phyloP scores from a whole-genome alignment of 2,329 filamentous ascomycete species.

The Berkeleyomyces rouxiae region DNA sequence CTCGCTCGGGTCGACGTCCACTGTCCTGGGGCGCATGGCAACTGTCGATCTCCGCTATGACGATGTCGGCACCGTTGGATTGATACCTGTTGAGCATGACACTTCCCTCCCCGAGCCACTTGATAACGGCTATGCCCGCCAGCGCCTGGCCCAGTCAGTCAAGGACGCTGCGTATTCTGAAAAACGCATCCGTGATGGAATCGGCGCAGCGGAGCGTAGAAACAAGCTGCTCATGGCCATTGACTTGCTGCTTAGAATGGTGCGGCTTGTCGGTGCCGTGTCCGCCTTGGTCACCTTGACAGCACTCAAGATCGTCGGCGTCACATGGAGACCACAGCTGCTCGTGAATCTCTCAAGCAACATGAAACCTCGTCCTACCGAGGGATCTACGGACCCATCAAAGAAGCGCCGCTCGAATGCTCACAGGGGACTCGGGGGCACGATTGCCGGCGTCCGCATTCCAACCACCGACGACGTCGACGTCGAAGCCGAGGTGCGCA shows the following conservation, averaged over 20 bases:
- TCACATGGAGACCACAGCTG: conserved; percentile 25
- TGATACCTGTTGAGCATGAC: conserved; percentile 36
- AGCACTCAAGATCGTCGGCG: neutral
- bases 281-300: conserved; percentile 31
- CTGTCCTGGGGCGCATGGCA: conserved; percentile 33
- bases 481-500: conserved; percentile 63
- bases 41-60: conserved; percentile 33
- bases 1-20: conserved; percentile 50
- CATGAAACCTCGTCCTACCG: neutral
- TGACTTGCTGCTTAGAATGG: conserved; percentile 63
- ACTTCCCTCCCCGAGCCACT: conserved; percentile 22
- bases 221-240: conserved; percentile 61
- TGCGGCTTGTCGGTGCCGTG: conserved; percentile 44
- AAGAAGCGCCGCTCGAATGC: conserved; percentile 21
- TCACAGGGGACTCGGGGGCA: neutral
- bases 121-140: conserved; percentile 47
- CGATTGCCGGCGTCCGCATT: conserved; percentile 9
- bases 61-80: conserved; percentile 35
- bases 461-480: conserved; percentile 46
- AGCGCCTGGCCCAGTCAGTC: conserved; percentile 48
- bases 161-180: conserved; percentile 20
- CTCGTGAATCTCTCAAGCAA: conserved; percentile 29
- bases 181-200: conserved; percentile 40
- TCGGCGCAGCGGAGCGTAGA: conserved; percentile 64
- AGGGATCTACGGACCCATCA: neutral